Evolutionary conservation across 305 asterid species (phyloP), one percentile per base, ranked within the genome.

Genomic region (Solanum hybrid): DNA sequence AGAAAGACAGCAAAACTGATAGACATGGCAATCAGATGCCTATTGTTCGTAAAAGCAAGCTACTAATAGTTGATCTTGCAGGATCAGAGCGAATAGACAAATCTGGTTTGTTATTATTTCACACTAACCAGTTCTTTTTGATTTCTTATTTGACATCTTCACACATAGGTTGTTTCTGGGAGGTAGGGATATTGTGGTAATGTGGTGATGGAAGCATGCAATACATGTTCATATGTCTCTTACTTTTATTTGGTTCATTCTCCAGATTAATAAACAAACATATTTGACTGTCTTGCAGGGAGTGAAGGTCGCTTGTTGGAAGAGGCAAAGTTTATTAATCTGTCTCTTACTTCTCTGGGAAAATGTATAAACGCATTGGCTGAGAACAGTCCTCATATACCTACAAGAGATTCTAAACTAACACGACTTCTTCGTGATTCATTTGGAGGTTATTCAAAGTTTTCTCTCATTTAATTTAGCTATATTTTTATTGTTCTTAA

Each of bases 281-380:
- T 31, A n/a, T 33, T 57, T 33, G 31, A 57, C 28, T 89, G 88
- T 92, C 91, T 91, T 92, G 85, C 96, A 97, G 99, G 98, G 89
- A 95, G 98, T 36, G 99, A 97, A 95, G 98, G 99, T 85, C 96
- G 95, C 92, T 89, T 95, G 93, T 94, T 94, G 12, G 99, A 95
- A 92, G 99, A 97, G 93, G 97, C 98, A 82, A 96, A 96, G 91
- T 97, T 95, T 91, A 97, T 97, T 92, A 97, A 97, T 89, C 99
- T 97, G 83, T 97, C 99, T 84, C 98, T 97, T 84, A 92, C 98
- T 69, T 95, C 98, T 67, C 90, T 97, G 34, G 99, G 99, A 64
- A 97, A 97, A 92, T 97, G 99, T 93, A 96, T 97, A 93, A 94
- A 97, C 86, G 98, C 99, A 89, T 90, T 97, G 94, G 98, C 99